phyloP scores from a whole-genome alignment of 1,284 basidiomycete species.

The Xerocomus nothofagi region DNA sequence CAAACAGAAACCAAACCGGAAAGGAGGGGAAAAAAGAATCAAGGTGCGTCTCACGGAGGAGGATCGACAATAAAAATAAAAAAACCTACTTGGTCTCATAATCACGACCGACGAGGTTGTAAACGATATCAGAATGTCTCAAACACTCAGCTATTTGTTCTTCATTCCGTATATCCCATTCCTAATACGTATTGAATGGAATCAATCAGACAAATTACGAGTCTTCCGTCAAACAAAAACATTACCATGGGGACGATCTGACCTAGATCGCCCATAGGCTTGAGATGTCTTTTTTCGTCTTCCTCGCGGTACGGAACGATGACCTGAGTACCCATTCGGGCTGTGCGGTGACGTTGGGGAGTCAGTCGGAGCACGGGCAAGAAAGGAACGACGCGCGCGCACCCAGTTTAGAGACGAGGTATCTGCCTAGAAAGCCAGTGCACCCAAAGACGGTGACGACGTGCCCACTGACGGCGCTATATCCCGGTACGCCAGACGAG shows the following conservation, averaged over 20 bases:
- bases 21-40: slow-evolving; percentile 3
- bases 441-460: slow-evolving; percentile 96
- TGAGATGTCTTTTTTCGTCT: slow-evolving; percentile 89
- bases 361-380: slow-evolving; percentile 1
- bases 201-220: slow-evolving; percentile 30
- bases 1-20: slow-evolving; percentile 23
- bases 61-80: too few species aligned
- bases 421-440: slow-evolving; percentile 94
- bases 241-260: slow-evolving; percentile 91
- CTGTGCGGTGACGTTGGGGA: slow-evolving; percentile 43
- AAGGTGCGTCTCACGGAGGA: slow-evolving; percentile 14
- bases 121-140: slow-evolving; percentile 89
- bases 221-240: slow-evolving; percentile 1
- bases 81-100: slow-evolving; percentile 75
- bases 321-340: slow-evolving; percentile 91
- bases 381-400: slow-evolving; percentile 30
- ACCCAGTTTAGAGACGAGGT: slow-evolving; percentile 92
- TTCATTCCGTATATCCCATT: slow-evolving; percentile 59
- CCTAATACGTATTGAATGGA: slow-evolving; percentile 48
- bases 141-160: slow-evolving; percentile 90
- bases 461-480: slow-evolving; percentile 87
- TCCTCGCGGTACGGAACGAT: slow-evolving; percentile 96
- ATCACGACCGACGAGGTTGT: slow-evolving; percentile 37
- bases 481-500: slow-evolving; percentile 76
- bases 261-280: slow-evolving; percentile 94